Evolutionary conservation across 129 eudicot species (phyloP), one percentile per base, ranked within the genome.

Genomic region (Apium graveolens): DNA sequence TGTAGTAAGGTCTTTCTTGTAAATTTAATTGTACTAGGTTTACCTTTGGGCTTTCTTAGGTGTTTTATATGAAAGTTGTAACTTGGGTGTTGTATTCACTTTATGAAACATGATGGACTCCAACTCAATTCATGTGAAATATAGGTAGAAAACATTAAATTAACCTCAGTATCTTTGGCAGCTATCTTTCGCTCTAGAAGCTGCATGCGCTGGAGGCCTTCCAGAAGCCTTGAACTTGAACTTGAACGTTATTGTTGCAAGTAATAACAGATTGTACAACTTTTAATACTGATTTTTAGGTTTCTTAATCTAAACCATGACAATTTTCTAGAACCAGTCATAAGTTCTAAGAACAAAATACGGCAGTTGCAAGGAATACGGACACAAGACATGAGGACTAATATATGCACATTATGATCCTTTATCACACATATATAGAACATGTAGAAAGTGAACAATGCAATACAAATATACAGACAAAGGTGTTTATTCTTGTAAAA

Each of bases 31-130:
- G 73, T 16, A 68, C 2, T 32, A 16, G 73, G 18, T 29, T 68
- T 32, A 16, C 16, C 24, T 34, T 32, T 68, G 73, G 39, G 39
- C 21, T 21, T 68, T 7, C 0, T 7, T 31, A 34, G 37, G 43
- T 63, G 73, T 68, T 68, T 18, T 34, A 68, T 68, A 17, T 68
- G 43, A 16, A 68, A 68, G 69, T 24, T 60, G 70, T n/a, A n/a
- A n/a, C n/a, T n/a, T n/a, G n/a, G n/a, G n/a, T n/a, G n/a, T n/a
- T n/a, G n/a, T n/a, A n/a, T n/a, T n/a, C n/a, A n/a, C n/a, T n/a
- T n/a, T n/a, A n/a, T n/a, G n/a, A n/a, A n/a, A n/a, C n/a, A n/a
- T n/a, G n/a, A n/a, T n/a, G n/a, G n/a, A n/a, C n/a, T n/a, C n/a
- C n/a, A n/a, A n/a, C n/a, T n/a, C n/a, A n/a, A n/a, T n/a, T n/a